Evolutionary conservation across 768 basidiomycete genomes (phyloP).

Genomic region (Pholiota molesta): DNA sequence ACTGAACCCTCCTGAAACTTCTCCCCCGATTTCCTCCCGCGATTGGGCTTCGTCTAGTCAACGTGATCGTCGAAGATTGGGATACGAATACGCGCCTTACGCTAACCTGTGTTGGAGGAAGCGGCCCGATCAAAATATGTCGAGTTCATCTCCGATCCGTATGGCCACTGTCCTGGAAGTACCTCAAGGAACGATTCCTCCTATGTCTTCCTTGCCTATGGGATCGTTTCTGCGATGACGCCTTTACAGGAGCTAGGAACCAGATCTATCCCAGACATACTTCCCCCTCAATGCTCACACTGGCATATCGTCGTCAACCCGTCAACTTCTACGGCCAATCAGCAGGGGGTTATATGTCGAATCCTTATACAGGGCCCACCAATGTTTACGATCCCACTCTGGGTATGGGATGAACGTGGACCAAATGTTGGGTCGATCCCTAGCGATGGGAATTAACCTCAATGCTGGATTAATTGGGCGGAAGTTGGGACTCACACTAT

Average conservation of each 20-base stretch:
- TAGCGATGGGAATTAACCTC: neutral
- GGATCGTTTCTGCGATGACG: neutral
- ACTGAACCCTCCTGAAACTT: neutral
- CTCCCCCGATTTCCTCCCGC: neutral
- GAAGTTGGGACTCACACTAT: conserved; percentile 12
- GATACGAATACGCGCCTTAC: conserved; percentile 8
- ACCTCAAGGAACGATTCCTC: neutral
- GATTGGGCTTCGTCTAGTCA: conserved; percentile 5
- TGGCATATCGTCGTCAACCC: neutral
- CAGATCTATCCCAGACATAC: neutral
- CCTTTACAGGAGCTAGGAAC: neutral
- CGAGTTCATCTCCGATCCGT: neutral
- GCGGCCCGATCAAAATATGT: neutral
- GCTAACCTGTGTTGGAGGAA: neutral
- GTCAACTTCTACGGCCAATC: neutral
- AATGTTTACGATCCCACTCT: neutral
- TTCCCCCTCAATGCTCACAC: neutral
- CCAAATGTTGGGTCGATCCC: conserved; percentile 3
- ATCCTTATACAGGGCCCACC: neutral
- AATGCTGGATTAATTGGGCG: conserved; percentile 8
- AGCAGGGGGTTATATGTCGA: neutral
- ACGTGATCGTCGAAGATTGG: conserved; percentile 4
- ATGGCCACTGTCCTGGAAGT: neutral
- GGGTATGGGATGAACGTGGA: conserved; percentile 9
- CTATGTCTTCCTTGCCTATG: neutral